These are phyloP conservation scores for Cornus florida DNA, from an alignment of 148 eudicot genomes.

Conservation along the genomic window DNA sequence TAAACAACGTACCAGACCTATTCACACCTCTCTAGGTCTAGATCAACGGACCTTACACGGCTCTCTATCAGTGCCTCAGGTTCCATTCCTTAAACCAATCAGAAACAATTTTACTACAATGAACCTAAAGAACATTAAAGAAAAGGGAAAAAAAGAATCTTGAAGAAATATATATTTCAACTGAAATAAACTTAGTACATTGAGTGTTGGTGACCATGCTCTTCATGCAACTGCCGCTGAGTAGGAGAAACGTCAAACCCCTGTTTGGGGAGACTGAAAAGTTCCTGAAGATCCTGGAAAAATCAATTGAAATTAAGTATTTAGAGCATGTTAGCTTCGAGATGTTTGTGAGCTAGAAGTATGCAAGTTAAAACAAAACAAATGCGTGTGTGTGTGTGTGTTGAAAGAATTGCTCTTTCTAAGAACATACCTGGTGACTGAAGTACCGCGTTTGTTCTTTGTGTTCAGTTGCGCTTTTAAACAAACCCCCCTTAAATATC, in stretches of 20 bases:
- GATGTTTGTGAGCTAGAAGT: background rate
- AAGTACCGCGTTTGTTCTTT: conserved; percentile 98
- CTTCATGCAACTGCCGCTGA: conserved; percentile 85
- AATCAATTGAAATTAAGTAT: conserved; percentile 10
- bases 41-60: too few relatives aligned
- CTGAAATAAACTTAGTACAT: conserved; percentile 38
- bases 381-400: too few relatives aligned
- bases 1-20: too few relatives aligned
- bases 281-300: conserved; percentile 80
- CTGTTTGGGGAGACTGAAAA: conserved; percentile 83
- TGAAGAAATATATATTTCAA: background rate
- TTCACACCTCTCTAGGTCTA: too few relatives aligned
- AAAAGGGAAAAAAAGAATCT: background rate
- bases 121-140: too few relatives aligned
- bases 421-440: conserved; percentile 69
- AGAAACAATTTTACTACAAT: too few relatives aligned
- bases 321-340: background rate
- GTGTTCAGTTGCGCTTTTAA: conserved; percentile 99
- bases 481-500: conserved; percentile 95
- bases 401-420: background rate
- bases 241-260: conserved; percentile 93
- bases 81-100: too few relatives aligned
- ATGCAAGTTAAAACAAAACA: background rate
- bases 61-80: too few relatives aligned
- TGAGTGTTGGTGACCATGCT: conserved; percentile 68